phyloP scores from a whole-genome alignment of 2,329 filamentous ascomycete species.

The Stagonosporopsis cucurbitacearum region DNA sequence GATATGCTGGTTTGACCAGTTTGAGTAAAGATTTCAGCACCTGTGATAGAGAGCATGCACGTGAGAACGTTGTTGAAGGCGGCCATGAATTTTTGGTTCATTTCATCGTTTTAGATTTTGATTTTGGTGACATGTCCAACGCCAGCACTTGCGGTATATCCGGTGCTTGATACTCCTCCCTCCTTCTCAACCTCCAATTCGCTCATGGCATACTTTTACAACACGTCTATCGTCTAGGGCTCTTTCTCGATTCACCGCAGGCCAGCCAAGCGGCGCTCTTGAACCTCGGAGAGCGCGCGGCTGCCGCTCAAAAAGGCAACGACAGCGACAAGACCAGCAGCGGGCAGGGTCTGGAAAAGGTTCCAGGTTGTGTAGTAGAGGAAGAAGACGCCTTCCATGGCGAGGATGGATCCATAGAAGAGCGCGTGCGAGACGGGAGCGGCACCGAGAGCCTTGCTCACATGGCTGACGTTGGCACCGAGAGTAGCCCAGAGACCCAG shows the following conservation, averaged over 20 bases:
- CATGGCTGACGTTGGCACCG: constrained; percentile 82
- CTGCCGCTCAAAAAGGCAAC: constrained; percentile 86
- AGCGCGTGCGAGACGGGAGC: constrained; percentile 81
- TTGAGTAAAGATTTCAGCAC: too few relatives aligned
- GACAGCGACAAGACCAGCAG: constrained; percentile 69
- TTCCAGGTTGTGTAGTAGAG: constrained; percentile 93
- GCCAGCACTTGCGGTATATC: neutral
- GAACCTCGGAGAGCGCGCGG: constrained; percentile 90
- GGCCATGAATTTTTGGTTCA: neutral
- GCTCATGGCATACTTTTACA: neutral
- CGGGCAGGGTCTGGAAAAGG: constrained; percentile 85
- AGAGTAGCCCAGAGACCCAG: constrained; percentile 76
- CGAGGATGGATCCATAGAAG: constrained; percentile 86
- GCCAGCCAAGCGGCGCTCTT: constrained; percentile 82
- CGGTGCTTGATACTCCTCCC: neutral
- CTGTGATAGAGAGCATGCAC: neutral
- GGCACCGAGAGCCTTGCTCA: constrained; percentile 73
- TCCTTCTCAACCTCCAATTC: neutral
- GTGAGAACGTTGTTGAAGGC: neutral
- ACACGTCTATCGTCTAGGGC: neutral
- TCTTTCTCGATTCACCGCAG: constrained; percentile 34
- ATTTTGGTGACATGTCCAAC: neutral
- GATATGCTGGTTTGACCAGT: too few relatives aligned
- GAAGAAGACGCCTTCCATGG: constrained; percentile 91
- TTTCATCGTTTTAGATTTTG: neutral